Base-by-base conservation (phyloP, 1,284 basidiomycete species). In the Tylopilus sp. region DNA sequence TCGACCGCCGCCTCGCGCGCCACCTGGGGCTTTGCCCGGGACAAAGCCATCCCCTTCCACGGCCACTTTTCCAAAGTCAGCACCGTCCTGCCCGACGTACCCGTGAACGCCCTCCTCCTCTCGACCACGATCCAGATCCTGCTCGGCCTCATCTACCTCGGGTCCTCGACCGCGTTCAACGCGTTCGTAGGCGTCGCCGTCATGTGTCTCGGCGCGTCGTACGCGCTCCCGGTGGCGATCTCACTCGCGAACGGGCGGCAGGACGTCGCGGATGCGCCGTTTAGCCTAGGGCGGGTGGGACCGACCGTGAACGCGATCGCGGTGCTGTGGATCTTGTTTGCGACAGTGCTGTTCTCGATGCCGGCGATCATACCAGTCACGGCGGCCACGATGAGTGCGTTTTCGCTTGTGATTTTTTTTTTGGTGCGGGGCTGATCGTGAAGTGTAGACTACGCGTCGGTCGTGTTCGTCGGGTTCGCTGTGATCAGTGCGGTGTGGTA, bases 21-120 rank as follows among this genome's bases (percentile, higher is more conserved):
- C 72, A 88, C 87, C 2, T 90, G 89, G 81, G 87, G 88, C 47
- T 92, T 94, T 69, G 91, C 91, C 0, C 83, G 91, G 1, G 92
- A 94, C 78, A 81, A 83, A 61, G 91, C 89, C 12, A 83, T 93
- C 26, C 90, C 90, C 2, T 86, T 90, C 70, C 84, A 86, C 33
- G 57, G 62, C 4, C 73, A 83, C 57, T 89, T 92, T 73, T 76
- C 86, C 3, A 79, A 77, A 39, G 81, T 90, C 68, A 84, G 86
- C 69, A 65, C 65, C 47, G 79, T 59, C 58, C 63, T 78, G 53
- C 49, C 68, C 2, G 84, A 84, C 62, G 84, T 90, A 4, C 88
- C 87, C 0, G 76, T 87, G 52, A 86, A 87, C 58, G 87, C 90
- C 0, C 85, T 92, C 61, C 72, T 90, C 4, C 79, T 93, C 18